These are phyloP conservation scores for Ophiostoma angusticollis DNA, from an alignment of 2,329 filamentous ascomycete species.

Conservation along the genomic window DNA sequence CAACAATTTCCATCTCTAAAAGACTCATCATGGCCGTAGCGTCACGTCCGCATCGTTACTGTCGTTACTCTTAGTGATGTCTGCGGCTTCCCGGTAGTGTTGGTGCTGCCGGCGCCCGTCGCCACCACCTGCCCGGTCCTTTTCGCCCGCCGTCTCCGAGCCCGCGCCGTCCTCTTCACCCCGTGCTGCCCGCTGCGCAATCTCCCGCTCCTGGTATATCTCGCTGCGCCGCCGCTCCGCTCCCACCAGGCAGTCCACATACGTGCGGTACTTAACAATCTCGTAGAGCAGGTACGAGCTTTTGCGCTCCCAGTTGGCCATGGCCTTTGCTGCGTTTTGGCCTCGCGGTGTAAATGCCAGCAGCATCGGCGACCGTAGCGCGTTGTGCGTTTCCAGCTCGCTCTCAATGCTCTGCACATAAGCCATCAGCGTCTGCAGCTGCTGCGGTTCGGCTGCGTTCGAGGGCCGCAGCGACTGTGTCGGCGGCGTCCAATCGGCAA, in stretches of 20 bases:
- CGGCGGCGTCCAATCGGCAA: constrained; percentile 82
- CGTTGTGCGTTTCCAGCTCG: constrained; percentile 78
- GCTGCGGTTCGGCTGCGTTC: constrained; percentile 64
- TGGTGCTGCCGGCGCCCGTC: no score
- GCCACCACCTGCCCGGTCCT: not conserved
- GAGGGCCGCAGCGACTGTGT: constrained; percentile 83
- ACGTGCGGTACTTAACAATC: constrained; percentile 93
- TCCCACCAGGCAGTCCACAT: constrained; percentile 70
- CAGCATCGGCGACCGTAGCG: constrained; percentile 74
- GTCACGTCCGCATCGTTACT: not conserved
- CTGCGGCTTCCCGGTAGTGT: no score
- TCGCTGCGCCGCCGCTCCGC: constrained; percentile 58
- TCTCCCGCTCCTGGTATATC: constrained; percentile 51
- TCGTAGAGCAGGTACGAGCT: constrained; percentile 82
- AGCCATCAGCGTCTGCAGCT: constrained; percentile 57
- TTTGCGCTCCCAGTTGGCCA: constrained; percentile 96
- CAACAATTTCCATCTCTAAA: not conserved
- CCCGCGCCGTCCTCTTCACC: constrained; percentile 19
- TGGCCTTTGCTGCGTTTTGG: constrained; percentile 66
- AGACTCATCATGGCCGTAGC: not conserved
- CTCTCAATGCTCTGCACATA: constrained; percentile 81
- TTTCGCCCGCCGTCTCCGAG: constrained; percentile 1
- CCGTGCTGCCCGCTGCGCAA: constrained; percentile 34
- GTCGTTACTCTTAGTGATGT: no score
- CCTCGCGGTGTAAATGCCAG: constrained; percentile 80